Base-by-base conservation (phyloP, 345 rosid species). In the Hibiscus trionum region DNA sequence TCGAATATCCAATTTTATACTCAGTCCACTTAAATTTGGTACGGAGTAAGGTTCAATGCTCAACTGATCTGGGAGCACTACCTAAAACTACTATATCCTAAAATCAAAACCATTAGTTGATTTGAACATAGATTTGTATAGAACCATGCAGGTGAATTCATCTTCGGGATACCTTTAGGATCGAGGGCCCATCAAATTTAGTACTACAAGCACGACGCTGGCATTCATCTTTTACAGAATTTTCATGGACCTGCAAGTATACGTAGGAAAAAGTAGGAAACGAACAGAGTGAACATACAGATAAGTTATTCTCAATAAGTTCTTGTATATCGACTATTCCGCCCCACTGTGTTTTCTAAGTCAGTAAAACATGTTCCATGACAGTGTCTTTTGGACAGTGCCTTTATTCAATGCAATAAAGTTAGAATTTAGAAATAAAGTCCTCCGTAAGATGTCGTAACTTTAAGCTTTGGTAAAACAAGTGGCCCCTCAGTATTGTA, bases 151-250 rank as follows among this genome's bases (percentile, higher is more conserved):
- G 26, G 67, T 63, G 15, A 27, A 63, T 17, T 3, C 9, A 14
- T 24, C 52, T 15, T 31, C 7, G 1, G 8, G 55, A 55, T 76
- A 82, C 84, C 88, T 78, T 77, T 29, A 77, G 78, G 75, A 75
- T 77, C 26, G 84, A 79, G 47, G 83, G 66, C 33, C 82, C 88
- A 78, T 84, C 82, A 69, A 72, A 70, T 72, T 80, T 80, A 26
- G 79, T 60, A 78, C 78, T 74, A 71, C 69, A 73, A 59, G 60
- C 67, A 52, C 58, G 68, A 39, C 71, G 67, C 15, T 46, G 73
- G 62, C 58, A 62, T 71, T 77, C 73, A 70, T 72, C 77, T 69
- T 76, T 82, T 3, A 61, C 53, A 19, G 71, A 77, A 72, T 72
- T 73, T 58, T 63, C 64, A 55, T 64, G 61, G 31, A 70, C 82